Evolutionary conservation across 176 grass and related monocot species (phyloP), one percentile per base, ranked within the genome.

Genomic region (Paspalum vaginatum): DNA sequence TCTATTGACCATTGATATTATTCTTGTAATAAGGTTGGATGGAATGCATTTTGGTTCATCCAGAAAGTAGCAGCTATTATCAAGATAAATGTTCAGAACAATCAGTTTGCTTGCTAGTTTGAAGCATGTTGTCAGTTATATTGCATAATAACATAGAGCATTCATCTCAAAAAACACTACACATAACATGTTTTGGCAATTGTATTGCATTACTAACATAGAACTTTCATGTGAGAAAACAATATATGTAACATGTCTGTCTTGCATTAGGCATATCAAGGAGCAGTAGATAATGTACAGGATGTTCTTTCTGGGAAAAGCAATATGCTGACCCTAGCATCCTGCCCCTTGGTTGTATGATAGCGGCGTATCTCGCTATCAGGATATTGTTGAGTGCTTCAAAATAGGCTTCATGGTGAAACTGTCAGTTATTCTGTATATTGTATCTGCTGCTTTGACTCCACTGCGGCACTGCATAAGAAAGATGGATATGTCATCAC

Each of bases 331-430:
- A 56, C 21, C 65, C 13, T 69, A 17, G 17, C 53, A 71, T 50
- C 38, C 78, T 68, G 9, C 15, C 22, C 27, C 45, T 16, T 26
- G 65, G 5, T 39, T 18, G 49, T 45, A 48, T 65, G 18, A 22
- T 45, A 25, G 32, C 49, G 26, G 57, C 58, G 53, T 64, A 44
- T 64, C 10, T 49, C 18, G 10, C 13, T 52, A 32, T 13, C 47
- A 41, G 13, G 27, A 65, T 81, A 60, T 72, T 73, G 5, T 73
- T 45, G 51, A 68, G 11, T 80, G 56, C 6, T 61, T 68, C 7
- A 45, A 7, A 47, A 41, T 56, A 80, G 13, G 22, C 15, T 50
- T 70, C 43, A 59, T 72, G 22, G 2, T 58, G 70, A 10, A 24
- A 71, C 65, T 73, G 37, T 58, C 25, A 55, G 45, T 12, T 74